Evolutionary conservation across 208 protist genomes (phyloP).

Genomic region (Leishmania amazonensis): DNA sequence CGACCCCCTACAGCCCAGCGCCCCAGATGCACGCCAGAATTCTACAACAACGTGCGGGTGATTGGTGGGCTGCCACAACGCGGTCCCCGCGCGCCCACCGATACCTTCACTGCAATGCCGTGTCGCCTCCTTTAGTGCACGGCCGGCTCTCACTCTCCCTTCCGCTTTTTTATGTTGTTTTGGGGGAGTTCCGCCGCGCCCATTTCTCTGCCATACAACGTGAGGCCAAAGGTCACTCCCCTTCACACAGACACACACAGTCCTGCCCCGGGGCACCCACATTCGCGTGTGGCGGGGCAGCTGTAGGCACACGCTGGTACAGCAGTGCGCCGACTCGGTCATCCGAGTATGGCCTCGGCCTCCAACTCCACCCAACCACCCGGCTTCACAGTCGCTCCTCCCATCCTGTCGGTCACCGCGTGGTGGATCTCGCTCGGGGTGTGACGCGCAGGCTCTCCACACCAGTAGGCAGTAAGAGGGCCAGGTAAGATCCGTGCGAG

Average conservation of each 20-base stretch:
- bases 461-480: no score
- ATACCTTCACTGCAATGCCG: conserved; percentile 10
- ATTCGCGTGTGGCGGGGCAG: background rate
- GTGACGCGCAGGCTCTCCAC: no score
- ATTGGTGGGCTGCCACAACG: conserved; percentile 6
- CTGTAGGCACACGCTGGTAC: no score
- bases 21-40: background rate
- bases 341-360: no score
- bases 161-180: background rate
- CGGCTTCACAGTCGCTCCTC: no score
- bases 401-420: no score
- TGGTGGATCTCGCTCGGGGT: no score
- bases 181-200: background rate
- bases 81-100: conserved; percentile 11
- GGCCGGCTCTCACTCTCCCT: background rate
- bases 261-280: no score
- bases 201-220: background rate
- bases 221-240: background rate
- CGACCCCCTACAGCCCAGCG: background rate
- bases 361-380: no score
- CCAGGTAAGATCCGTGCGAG: no score
- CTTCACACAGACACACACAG: no score
- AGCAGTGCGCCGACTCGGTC: no score
- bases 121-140: conserved; percentile 11
- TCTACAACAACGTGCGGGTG: background rate